A percentile compares a stretch with the other conserved stretches of the same genome.
These are phyloP conservation scores for Leucosporidium creatinivorum DNA, from an alignment of 768 basidiomycete species.

Conservation along the genomic window DNA sequence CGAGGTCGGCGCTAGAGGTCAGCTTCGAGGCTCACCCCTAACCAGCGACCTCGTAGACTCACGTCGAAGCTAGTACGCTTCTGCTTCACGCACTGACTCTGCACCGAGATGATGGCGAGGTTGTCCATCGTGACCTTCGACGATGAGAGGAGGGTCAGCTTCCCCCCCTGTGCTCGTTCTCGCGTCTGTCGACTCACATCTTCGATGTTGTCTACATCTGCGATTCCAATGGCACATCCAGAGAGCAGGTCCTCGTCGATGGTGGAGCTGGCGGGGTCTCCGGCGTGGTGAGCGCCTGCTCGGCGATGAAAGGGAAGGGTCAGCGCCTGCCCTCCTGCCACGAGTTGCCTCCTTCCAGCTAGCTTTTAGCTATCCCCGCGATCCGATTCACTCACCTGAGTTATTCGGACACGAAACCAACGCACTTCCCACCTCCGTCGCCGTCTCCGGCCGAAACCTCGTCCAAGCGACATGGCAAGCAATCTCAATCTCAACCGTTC, in stretches of 20 bases:
- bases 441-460: neutral
- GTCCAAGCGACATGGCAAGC: neutral
- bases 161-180: neutral
- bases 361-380: too few species aligned
- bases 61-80: constrained; percentile 31
- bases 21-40: neutral
- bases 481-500: neutral
- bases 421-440: neutral
- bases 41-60: neutral
- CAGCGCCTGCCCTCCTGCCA: neutral
- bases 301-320: neutral
- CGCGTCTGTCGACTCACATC: neutral
- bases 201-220: constrained; percentile 1
- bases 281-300: too few species aligned
- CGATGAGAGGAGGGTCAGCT: constrained; percentile 10
- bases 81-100: constrained; percentile 35
- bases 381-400: neutral
- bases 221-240: constrained; percentile 26
- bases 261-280: too few species aligned
- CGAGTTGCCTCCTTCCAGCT: neutral
- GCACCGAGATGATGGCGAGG: constrained; percentile 37
- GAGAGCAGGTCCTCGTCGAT: constrained; percentile 16
- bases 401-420: neutral
- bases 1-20: neutral
- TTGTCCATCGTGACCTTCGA: constrained; percentile 36